Evolutionary conservation across 495 filamentous ascomycete genomes (phyloP).

Genomic region (Corynascus novoguineensis): DNA sequence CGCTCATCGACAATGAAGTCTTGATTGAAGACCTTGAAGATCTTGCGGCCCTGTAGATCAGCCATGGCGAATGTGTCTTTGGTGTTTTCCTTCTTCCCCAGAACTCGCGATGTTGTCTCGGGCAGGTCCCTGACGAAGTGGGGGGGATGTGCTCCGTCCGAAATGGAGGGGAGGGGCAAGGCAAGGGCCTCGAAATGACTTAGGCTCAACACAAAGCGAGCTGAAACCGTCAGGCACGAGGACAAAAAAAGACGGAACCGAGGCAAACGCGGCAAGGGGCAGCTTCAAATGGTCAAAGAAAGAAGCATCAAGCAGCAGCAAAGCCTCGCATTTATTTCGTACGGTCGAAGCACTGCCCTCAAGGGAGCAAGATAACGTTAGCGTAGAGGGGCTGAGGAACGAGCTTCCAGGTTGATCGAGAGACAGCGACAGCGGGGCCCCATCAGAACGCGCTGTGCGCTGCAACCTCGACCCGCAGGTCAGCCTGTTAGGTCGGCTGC

Average conservation of each 20-base stretch:
- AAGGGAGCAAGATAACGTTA: too few relatives aligned
- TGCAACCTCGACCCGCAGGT: slow-evolving; percentile 3
- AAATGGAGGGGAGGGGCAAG: background rate
- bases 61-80: slow-evolving; percentile 49
- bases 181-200: background rate
- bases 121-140: background rate
- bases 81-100: background rate
- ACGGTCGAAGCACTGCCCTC: slow-evolving; percentile 2
- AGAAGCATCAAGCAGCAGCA: background rate
- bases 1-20: slow-evolving; percentile 98
- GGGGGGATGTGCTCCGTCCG: background rate
- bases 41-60: slow-evolving; percentile 79
- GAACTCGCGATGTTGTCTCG: background rate
- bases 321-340: background rate
- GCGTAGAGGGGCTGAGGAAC: slow-evolving; percentile 20
- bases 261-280: background rate
- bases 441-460: background rate
- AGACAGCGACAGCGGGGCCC: slow-evolving; percentile 6
- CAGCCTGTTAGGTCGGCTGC: slow-evolving; percentile 8
- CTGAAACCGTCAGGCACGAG: background rate
- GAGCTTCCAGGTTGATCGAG: slow-evolving; percentile 2
- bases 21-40: slow-evolving; percentile 99
- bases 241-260: background rate
- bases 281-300: background rate
- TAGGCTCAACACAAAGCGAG: background rate